Evolutionary conservation across 2,329 filamentous ascomycete species (phyloP).

Genomic region (Aspergillus thermomutatus): DNA sequence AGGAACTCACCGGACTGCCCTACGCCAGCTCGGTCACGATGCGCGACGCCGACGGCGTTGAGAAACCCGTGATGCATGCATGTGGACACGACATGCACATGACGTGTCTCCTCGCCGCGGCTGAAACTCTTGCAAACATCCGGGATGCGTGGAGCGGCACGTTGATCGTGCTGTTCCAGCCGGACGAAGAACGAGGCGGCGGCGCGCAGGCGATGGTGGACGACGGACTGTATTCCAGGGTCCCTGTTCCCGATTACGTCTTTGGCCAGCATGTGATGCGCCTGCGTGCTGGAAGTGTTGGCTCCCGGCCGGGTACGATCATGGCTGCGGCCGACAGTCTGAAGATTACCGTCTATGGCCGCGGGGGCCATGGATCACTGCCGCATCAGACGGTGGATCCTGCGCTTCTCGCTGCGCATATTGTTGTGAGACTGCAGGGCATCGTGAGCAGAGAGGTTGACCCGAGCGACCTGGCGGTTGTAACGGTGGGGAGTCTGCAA

Average conservation of each 20-base stretch:
- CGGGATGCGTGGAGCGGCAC: conserved; percentile 59
- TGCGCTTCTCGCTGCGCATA: conserved; percentile 54
- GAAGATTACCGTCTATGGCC: conserved; percentile 56
- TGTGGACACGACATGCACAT: conserved; percentile 63
- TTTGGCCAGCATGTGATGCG: conserved; percentile 58
- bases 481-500: conserved; percentile 58
- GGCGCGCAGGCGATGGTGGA: conserved; percentile 64
- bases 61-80: conserved; percentile 59
- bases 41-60: conserved; percentile 47
- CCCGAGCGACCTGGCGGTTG: conserved; percentile 52
- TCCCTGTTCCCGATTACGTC: conserved; percentile 55
- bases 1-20: conserved; percentile 46
- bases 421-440: conserved; percentile 57
- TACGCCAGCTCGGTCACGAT: conserved; percentile 48
- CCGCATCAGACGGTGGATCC: conserved; percentile 58
- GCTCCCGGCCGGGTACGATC: conserved; percentile 36
- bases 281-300: conserved; percentile 40
- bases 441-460: conserved; percentile 56
- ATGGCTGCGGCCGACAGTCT: conserved; percentile 45
- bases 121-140: conserved; percentile 46
- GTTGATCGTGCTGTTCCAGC: conserved; percentile 63
- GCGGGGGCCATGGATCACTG: conserved; percentile 56
- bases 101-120: conserved; percentile 53
- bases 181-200: conserved; percentile 61
- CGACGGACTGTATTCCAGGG: conserved; percentile 52